phyloP scores from a whole-genome alignment of 1,284 basidiomycete species.

The Microbotryomycetes sp. region DNA sequence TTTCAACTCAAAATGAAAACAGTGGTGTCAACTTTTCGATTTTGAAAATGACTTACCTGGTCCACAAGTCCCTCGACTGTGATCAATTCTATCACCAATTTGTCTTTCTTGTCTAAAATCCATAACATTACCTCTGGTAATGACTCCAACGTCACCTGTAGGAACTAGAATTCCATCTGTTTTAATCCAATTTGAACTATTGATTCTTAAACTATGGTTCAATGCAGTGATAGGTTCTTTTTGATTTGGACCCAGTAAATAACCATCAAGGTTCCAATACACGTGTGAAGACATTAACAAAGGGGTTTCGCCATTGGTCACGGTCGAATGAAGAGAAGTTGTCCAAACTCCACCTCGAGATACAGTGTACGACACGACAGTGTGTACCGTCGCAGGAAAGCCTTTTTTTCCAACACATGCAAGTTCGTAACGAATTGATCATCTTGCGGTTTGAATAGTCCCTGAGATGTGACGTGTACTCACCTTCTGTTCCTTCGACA shows the following conservation, averaged over 20 bases:
- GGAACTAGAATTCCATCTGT: constrained; percentile 36
- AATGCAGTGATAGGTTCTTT: neutral
- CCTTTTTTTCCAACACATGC: neutral
- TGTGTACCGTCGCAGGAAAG: constrained; percentile 19
- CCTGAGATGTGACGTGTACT: no score
- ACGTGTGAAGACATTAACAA: constrained; percentile 40
- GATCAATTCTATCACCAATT: constrained; percentile 46
- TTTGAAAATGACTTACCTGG: constrained; percentile 38
- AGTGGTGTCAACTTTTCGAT: no score
- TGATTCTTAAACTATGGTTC: constrained; percentile 7
- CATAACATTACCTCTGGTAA: constrained; percentile 44
- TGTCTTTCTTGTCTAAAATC: constrained; percentile 49
- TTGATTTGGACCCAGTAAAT: constrained; percentile 12
- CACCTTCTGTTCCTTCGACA: constrained; percentile 39
- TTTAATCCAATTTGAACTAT: neutral
- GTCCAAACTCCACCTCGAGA: constrained; percentile 27
- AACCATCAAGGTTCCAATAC: constrained; percentile 40
- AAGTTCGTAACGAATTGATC: neutral
- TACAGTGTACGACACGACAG: constrained; percentile 30
- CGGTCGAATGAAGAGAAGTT: constrained; percentile 32
- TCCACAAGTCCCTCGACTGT: constrained; percentile 46
- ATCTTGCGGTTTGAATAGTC: no score
- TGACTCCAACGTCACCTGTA: constrained; percentile 45
- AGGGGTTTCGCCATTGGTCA: constrained; percentile 32
- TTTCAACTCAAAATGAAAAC: neutral